These are phyloP conservation scores for Lecanoromycetidae sp. DNA, from an alignment of 2,329 filamentous ascomycete species.

Conservation along the genomic window DNA sequence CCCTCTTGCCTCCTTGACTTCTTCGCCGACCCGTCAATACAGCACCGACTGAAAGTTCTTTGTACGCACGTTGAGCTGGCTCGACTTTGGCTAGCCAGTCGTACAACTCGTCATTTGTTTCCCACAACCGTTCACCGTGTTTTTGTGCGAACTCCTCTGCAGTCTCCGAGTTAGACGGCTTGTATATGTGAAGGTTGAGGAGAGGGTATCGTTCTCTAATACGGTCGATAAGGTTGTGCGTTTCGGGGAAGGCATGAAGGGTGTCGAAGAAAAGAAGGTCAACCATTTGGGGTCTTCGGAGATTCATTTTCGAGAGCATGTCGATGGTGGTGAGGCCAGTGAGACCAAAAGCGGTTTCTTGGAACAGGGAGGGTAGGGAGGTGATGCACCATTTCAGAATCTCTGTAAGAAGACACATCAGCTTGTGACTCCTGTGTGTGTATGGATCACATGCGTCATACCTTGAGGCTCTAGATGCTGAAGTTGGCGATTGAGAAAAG, in stretches of 20 bases:
- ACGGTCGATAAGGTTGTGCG: conserved; percentile 58
- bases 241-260: conserved; percentile 70
- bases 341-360: conserved; percentile 72
- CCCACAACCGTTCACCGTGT: conserved; percentile 76
- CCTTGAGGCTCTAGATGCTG: conserved; percentile 73
- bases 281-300: conserved; percentile 37
- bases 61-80: conserved; percentile 82
- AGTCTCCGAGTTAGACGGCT: conserved; percentile 63
- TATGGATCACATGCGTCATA: conserved; percentile 26
- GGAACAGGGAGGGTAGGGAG: conserved; percentile 78
- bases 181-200: conserved; percentile 77
- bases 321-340: conserved; percentile 73
- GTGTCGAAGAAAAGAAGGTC: conserved; percentile 66
- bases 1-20: conserved; percentile 86
- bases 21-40: conserved; percentile 84
- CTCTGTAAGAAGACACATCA: conserved; percentile 39
- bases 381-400: conserved; percentile 86
- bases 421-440: not conserved
- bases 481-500: conserved; percentile 81
- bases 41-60: conserved; percentile 74
- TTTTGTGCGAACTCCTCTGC: conserved; percentile 65
- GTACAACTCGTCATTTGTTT: conserved; percentile 76
- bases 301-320: conserved; percentile 43
- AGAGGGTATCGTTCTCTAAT: conserved; percentile 66
- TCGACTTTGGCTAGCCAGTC: conserved; percentile 98